Evolutionary conservation across 2,329 filamentous ascomycete species (phyloP), one percentile per base, ranked within the genome.

Genomic region (Sporothrix sp.): DNA sequence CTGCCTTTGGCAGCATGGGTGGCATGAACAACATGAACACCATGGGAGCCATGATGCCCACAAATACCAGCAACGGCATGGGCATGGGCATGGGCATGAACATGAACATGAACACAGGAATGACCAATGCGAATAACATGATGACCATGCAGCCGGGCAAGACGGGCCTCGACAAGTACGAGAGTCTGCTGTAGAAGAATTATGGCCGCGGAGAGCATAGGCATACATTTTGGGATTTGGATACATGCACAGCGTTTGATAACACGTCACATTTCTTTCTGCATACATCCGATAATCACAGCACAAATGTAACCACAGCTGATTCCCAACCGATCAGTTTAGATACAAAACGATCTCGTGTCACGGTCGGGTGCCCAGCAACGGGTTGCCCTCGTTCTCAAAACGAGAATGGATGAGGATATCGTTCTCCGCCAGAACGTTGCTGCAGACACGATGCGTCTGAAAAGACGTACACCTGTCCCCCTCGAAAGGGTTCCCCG

Each of bases 141-240:
- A 61, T 63, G 57, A 56, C 60, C 21, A 61, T 53, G 33, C 66
- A 64, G 50, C 62, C 62, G 35, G 53, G 64, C 52, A 73, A 71
- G 58, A 72, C 73, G 5, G 79, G 81, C 0, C 67, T 85, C 65
- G 80, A 83, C 64, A 82, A 81, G 66, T 85, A 84, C 57, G 76
- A 82, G 63, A 85, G 82, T 66, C 62, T 85, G 57, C 64, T 85
- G 58, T 84, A 67, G 48, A 35, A 4, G 42, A 16, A 28, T n/a
- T n/a, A n/a, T n/a, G n/a, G n/a, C n/a, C n/a, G n/a, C n/a, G n/a
- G n/a, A n/a, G n/a, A n/a, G n/a, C n/a, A n/a, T n/a, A n/a, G 25
- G 25, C 6, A 28, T 28, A 28, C 10, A 28, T 28, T 28, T 28
- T 28, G 25, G 6, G 10, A 6, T n/a, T n/a, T n/a, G n/a, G n/a